Evolutionary conservation across 164 flowering plant species (phyloP).

Genomic region (Buxus sempervirens): DNA sequence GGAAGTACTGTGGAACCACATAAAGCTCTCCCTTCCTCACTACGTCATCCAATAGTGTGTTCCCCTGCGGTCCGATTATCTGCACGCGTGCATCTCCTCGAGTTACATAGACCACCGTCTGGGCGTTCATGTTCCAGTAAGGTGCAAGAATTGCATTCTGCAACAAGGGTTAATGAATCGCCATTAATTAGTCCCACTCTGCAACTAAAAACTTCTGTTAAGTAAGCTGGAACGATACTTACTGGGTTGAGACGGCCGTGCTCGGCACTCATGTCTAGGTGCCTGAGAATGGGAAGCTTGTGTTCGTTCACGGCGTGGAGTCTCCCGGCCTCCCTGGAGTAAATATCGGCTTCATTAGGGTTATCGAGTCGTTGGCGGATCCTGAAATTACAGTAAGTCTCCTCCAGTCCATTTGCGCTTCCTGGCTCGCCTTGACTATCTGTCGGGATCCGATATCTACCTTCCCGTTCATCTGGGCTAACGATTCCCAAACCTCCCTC

Average conservation of each 20-base stretch:
- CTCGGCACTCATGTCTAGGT: slow-evolving; percentile 42
- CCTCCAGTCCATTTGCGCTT: slow-evolving; percentile 35
- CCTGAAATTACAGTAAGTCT: slow-evolving; percentile 34
- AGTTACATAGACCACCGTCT: slow-evolving; percentile 29
- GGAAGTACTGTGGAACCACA: slow-evolving; percentile 43
- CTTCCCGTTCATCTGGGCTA: slow-evolving; percentile 26
- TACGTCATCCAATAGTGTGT: slow-evolving; percentile 23
- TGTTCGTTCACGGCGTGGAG: slow-evolving; percentile 23
- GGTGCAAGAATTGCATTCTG: slow-evolving; percentile 39
- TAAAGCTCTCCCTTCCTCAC: slow-evolving; percentile 32
- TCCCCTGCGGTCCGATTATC: slow-evolving; percentile 18
- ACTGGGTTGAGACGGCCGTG: slow-evolving; percentile 36
- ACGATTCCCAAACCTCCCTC: slow-evolving; percentile 19
- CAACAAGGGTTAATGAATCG: not conserved
- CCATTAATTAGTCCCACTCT: too few species aligned
- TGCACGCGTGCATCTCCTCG: slow-evolving; percentile 35
- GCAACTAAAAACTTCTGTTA: too few species aligned
- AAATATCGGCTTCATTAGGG: slow-evolving; percentile 23
- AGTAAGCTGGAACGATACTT: not conserved
- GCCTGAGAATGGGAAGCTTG: slow-evolving; percentile 41
- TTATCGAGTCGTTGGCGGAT: slow-evolving; percentile 25
- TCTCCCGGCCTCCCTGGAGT: slow-evolving; percentile 29
- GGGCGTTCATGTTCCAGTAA: slow-evolving; percentile 33
- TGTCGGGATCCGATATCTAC: too few species aligned
- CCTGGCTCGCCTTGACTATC: too few species aligned